Conservation (phyloP, 306 rosid genomes). For the Aeschynomene evenia region DNA sequence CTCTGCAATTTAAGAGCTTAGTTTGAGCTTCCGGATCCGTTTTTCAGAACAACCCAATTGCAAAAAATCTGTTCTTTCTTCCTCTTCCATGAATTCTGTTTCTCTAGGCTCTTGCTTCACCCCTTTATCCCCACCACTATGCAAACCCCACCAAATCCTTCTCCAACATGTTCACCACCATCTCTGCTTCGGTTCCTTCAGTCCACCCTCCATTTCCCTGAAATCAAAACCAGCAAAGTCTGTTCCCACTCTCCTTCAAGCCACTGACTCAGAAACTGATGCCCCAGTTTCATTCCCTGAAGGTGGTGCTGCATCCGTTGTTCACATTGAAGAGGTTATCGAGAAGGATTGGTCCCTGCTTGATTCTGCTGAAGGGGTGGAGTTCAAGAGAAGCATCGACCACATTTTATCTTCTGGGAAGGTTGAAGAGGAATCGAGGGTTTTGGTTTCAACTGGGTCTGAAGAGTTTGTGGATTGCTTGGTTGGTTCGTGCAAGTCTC, state of each 20-base stretch:
- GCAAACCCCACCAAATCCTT: slow-evolving; percentile 28
- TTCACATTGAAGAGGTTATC: slow-evolving; percentile 54
- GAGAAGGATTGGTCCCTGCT: slow-evolving; percentile 89
- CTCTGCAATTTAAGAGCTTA: background rate
- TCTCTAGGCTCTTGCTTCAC: slow-evolving; percentile 37
- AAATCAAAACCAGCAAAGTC: slow-evolving; percentile 12
- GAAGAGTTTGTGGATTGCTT: slow-evolving; percentile 72
- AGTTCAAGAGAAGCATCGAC: slow-evolving; percentile 34
- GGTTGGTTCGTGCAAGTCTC: slow-evolving; percentile 42
- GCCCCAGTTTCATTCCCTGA: slow-evolving; percentile 52
- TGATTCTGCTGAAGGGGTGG: slow-evolving; percentile 40
- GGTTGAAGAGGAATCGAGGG: slow-evolving; percentile 62
- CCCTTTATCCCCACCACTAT: slow-evolving; percentile 31
- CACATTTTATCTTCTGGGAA: slow-evolving; percentile 60
- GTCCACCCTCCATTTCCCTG: slow-evolving; percentile 13
- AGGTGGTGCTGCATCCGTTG: slow-evolving; percentile 50
- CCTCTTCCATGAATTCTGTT: slow-evolving; percentile 68
- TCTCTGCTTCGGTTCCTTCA: background rate
- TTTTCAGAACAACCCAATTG: background rate
- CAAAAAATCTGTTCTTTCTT: background rate
- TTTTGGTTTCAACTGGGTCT: slow-evolving; percentile 69
- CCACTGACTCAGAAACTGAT: slow-evolving; percentile 34
- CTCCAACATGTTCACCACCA: slow-evolving; percentile 29
- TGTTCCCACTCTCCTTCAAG: slow-evolving; percentile 4
- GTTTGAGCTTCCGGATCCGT: background rate